Conservation (phyloP, 2,329 filamentous ascomycete species). For the Aspergillaceae sp. region DNA sequence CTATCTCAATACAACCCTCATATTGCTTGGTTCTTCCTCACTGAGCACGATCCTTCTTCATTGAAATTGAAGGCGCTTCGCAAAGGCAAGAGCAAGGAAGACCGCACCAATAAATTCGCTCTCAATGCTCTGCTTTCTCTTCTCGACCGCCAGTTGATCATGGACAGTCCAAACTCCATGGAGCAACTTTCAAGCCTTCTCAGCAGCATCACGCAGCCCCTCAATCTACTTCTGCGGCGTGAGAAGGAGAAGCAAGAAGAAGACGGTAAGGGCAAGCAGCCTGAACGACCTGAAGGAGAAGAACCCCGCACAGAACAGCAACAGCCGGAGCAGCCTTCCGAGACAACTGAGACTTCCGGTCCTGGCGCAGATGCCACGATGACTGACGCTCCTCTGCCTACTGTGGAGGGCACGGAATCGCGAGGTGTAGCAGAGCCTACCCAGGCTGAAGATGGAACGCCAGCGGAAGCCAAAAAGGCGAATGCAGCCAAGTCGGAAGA, state of each 20-base stretch:
- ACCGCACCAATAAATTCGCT: conserved; percentile 75
- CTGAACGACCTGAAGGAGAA: conserved; percentile 17
- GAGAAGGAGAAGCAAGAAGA: conserved; percentile 62
- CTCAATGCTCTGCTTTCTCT: conserved; percentile 83
- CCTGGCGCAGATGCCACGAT: conserved; percentile 31
- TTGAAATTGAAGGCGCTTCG: conserved; percentile 68
- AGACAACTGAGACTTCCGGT: conserved; percentile 13
- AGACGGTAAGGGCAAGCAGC: conserved; percentile 31
- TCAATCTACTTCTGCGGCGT: conserved; percentile 72
- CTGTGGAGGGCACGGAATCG: conserved; percentile 23
- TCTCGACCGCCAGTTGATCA: conserved; percentile 87
- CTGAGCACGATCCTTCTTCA: conserved; percentile 78
- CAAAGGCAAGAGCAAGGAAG: conserved; percentile 84
- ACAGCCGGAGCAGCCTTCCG: conserved; percentile 17
- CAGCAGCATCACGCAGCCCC: conserved; percentile 77
- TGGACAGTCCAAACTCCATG: conserved; percentile 96
- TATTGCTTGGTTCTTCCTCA: conserved; percentile 84
- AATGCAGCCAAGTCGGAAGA: conserved; percentile 39
- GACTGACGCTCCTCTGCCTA: conserved; percentile 28
- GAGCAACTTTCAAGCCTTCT: conserved; percentile 81
- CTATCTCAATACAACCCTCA: conserved; percentile 78
- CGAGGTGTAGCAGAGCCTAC: conserved; percentile 15
- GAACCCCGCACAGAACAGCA: conserved; percentile 15
- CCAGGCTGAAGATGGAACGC: conserved; percentile 24
- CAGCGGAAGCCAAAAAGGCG: conserved; percentile 16